phyloP scores from a whole-genome alignment of 495 filamentous ascomycete species.

The Annulohypoxylon bovei region DNA sequence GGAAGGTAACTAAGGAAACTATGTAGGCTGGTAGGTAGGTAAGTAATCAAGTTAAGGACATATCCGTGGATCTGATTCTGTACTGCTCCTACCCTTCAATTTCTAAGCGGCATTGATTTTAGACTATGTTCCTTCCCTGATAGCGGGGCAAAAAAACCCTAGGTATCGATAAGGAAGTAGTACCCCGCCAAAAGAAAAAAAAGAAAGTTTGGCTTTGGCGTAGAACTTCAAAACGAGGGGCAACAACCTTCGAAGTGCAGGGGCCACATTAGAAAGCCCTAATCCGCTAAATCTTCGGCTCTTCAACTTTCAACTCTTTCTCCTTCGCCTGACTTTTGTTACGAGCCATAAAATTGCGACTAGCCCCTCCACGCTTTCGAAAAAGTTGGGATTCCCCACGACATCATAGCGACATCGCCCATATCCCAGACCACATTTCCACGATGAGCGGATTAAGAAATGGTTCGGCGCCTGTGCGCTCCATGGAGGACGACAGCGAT shows the following conservation, averaged over 20 bases:
- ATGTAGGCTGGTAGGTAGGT: neutral
- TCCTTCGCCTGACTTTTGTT: constrained; percentile 14
- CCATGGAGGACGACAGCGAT: constrained; percentile 83
- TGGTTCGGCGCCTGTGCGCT: constrained; percentile 60
- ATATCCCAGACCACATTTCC: constrained; percentile 28
- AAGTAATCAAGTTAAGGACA: neutral
- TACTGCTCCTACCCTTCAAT: neutral
- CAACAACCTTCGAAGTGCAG: constrained; percentile 12
- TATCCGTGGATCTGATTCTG: no score
- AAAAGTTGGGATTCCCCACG: constrained; percentile 19
- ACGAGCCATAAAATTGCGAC: constrained; percentile 42
- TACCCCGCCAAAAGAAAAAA: constrained; percentile 22
- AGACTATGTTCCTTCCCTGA: constrained; percentile 9
- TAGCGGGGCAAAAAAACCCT: constrained; percentile 28
- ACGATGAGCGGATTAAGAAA: constrained; percentile 64
- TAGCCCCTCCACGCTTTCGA: constrained; percentile 37
- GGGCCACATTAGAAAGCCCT: constrained; percentile 39
- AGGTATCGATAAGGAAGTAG: constrained; percentile 32
- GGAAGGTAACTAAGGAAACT: no score
- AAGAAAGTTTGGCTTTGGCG: neutral
- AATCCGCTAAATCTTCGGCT: constrained; percentile 47
- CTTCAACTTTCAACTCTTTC: constrained; percentile 6
- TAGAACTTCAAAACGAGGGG: constrained; percentile 3
- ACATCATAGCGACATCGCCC: constrained; percentile 27
- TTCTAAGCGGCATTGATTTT: constrained; percentile 10